Evolutionary conservation across 257 asterid genomes (phyloP).

Genomic region (Plantago major): DNA sequence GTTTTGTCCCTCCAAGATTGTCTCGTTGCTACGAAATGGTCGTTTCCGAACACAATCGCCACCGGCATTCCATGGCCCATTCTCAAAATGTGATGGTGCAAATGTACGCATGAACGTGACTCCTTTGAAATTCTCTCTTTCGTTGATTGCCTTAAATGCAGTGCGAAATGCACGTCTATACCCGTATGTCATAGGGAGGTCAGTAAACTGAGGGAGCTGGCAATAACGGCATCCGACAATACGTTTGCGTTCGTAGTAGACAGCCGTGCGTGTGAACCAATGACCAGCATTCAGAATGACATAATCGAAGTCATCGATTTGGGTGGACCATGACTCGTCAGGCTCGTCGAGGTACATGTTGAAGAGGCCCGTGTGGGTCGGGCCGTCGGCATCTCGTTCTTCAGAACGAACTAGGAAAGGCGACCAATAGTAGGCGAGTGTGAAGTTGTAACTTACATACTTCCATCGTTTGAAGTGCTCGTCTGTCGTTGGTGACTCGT

Average conservation of each 20-base stretch:
- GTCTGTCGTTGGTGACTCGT: slow-evolving; percentile 30
- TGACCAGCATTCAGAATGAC: slow-evolving; percentile 29
- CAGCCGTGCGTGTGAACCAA: slow-evolving; percentile 29
- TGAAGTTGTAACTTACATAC: slow-evolving; percentile 42
- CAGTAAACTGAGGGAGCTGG: slow-evolving; percentile 19
- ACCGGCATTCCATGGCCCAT: slow-evolving; percentile 32
- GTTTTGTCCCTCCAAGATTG: slow-evolving; percentile 23
- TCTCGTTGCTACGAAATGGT: slow-evolving; percentile 31
- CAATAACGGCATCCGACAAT: slow-evolving; percentile 31
- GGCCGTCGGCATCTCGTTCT: slow-evolving; percentile 26
- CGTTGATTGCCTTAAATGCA: slow-evolving; percentile 24
- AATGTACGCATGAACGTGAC: slow-evolving; percentile 26
- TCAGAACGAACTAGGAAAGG: slow-evolving; percentile 36
- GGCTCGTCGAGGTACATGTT: slow-evolving; percentile 31
- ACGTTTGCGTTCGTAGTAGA: slow-evolving; percentile 19
- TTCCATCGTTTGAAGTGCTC: slow-evolving; percentile 50
- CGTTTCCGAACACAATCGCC: slow-evolving; percentile 27
- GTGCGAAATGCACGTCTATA: slow-evolving; percentile 27
- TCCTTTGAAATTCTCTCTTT: slow-evolving; percentile 21
- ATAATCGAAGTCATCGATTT: slow-evolving; percentile 26
- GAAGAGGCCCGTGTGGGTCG: slow-evolving; percentile 32
- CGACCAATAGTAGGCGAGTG: slow-evolving; percentile 38
- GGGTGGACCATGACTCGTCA: slow-evolving; percentile 23
- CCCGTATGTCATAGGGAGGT: slow-evolving; percentile 25
- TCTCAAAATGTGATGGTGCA: slow-evolving; percentile 36